Conservation (phyloP, 768 basidiomycete genomes). For the Crucibulum laeve region DNA sequence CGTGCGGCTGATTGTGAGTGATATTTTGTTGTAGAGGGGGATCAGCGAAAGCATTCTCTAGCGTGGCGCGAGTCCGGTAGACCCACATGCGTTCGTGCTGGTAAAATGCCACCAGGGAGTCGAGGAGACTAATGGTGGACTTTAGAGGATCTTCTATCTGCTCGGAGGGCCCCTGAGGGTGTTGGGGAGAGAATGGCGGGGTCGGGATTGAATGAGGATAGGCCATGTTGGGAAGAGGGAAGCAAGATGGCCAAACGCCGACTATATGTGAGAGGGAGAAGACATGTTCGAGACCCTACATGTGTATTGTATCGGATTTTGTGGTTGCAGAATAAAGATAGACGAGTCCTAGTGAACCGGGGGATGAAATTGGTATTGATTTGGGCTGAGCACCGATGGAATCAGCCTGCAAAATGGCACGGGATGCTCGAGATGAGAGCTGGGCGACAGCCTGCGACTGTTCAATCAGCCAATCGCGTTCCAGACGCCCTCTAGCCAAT, state of each 20-base stretch:
- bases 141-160: constrained; percentile 28
- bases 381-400: too few species aligned
- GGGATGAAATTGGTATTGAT: too few species aligned
- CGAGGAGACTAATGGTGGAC: constrained; percentile 54
- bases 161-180: constrained; percentile 15
- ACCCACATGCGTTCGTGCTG: constrained; percentile 72
- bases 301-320: too few species aligned
- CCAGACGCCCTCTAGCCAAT: constrained; percentile 15
- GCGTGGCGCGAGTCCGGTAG: constrained; percentile 55
- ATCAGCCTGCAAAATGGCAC: too few species aligned
- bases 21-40: constrained; percentile 8
- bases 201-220: constrained; percentile 25
- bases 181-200: constrained; percentile 30
- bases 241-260: background rate
- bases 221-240: constrained; percentile 13
- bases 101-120: constrained; percentile 63
- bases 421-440: too few species aligned
- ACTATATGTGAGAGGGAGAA: too few species aligned
- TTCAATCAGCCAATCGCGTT: background rate
- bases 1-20: background rate
- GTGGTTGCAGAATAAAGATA: too few species aligned
- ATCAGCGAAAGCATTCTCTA: constrained; percentile 40
- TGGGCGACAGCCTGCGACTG: constrained; percentile 4
- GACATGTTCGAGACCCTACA: too few species aligned
- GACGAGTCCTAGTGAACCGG: too few species aligned